These are phyloP conservation scores for Suaeda aralocaspica DNA, from an alignment of 148 eudicot genomes.

Conservation along the genomic window DNA sequence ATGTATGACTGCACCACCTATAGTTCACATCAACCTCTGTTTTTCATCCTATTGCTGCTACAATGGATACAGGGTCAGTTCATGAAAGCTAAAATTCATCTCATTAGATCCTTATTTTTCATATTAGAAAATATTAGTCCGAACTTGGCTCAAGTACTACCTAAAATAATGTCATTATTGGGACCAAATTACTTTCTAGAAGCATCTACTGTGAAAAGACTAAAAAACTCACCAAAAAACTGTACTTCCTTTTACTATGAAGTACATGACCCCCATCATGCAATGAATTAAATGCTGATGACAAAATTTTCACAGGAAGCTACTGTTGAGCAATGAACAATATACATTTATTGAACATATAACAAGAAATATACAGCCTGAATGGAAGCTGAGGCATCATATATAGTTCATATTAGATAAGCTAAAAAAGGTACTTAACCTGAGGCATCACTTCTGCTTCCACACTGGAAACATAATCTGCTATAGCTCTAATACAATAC, in stretches of 20 bases:
- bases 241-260: neutral
- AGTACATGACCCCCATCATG: neutral
- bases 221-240: neutral
- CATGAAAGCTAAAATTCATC: too few species aligned
- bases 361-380: neutral
- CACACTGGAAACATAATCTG: constrained; percentile 64
- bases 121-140: too few species aligned
- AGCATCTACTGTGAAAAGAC: neutral
- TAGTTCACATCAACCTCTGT: too few species aligned
- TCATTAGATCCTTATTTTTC: too few species aligned
- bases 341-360: neutral
- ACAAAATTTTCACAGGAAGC: neutral
- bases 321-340: neutral
- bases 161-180: too few species aligned
- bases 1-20: too few species aligned
- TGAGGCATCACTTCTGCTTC: constrained; percentile 97
- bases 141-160: too few species aligned
- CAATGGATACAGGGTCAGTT: too few species aligned
- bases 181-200: neutral
- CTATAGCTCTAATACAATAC: constrained; percentile 88
- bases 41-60: too few species aligned
- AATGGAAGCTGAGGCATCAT: constrained; percentile 4
- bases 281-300: neutral
- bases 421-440: constrained; percentile 39
- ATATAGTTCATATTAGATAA: constrained; percentile 5